A percentile compares a stretch with the other conserved stretches of the same genome.
phyloP scores from a whole-genome alignment of 768 basidiomycete species.

The Lactarius indigo region DNA sequence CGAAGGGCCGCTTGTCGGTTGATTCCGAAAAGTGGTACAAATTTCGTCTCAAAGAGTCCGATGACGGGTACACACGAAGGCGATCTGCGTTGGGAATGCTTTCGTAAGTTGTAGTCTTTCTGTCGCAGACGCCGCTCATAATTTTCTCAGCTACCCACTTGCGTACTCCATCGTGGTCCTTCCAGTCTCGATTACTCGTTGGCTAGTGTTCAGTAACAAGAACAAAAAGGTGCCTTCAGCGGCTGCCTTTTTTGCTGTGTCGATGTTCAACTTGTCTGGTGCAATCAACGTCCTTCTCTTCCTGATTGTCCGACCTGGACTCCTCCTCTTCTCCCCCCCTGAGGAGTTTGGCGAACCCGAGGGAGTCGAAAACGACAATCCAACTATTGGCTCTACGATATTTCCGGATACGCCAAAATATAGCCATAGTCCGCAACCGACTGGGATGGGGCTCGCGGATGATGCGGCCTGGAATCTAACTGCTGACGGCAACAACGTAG shows the following conservation, averaged over 20 bases:
- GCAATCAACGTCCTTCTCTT: slow-evolving; percentile 41
- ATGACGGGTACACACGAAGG: slow-evolving; percentile 2
- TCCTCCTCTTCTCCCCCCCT: slow-evolving; percentile 31
- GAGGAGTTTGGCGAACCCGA: background rate
- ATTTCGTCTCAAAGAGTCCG: slow-evolving; percentile 25
- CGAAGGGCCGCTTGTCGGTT: slow-evolving; percentile 34
- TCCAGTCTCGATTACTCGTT: slow-evolving; percentile 40
- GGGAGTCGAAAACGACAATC: background rate
- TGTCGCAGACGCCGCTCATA: background rate
- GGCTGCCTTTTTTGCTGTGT: slow-evolving; percentile 33
- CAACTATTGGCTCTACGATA: background rate
- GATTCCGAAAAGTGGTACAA: slow-evolving; percentile 36
- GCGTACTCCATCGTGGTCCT: slow-evolving; percentile 39
- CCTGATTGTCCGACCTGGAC: slow-evolving; percentile 35
- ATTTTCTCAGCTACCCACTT: slow-evolving; percentile 35
- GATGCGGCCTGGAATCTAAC: background rate
- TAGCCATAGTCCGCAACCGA: background rate
- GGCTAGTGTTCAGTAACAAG: slow-evolving; percentile 25
- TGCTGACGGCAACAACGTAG: background rate
- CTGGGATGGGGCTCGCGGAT: background rate
- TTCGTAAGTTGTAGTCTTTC: slow-evolving; percentile 27
- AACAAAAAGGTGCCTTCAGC: slow-evolving; percentile 28
- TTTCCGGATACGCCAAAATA: background rate
- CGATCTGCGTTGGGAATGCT: slow-evolving; percentile 22
- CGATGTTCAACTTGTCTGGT: slow-evolving; percentile 39